Evolutionary conservation across 2,329 filamentous ascomycete species (phyloP).

Genomic region (Blastomyces gilchristii): DNA sequence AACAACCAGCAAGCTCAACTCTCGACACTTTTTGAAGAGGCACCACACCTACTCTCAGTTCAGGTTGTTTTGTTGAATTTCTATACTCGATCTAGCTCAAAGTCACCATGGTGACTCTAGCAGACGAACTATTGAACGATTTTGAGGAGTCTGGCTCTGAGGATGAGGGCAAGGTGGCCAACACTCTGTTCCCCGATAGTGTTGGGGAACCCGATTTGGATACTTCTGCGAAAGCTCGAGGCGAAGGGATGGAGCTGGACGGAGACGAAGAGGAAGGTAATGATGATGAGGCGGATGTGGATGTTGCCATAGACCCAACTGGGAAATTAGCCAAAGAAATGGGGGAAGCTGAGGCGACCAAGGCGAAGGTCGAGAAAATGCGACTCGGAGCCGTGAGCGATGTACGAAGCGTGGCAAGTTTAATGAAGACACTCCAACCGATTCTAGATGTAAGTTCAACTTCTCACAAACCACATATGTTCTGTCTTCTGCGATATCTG

Average conservation of each 20-base stretch:
- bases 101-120: slow-evolving; percentile 68
- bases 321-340: slow-evolving; percentile 50
- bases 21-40: not conserved
- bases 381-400: slow-evolving; percentile 63
- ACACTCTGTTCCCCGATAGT: slow-evolving; percentile 38
- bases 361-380: slow-evolving; percentile 66
- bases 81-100: not conserved
- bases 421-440: slow-evolving; percentile 74
- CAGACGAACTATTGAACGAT: slow-evolving; percentile 84
- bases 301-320: slow-evolving; percentile 49
- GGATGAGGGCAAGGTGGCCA: slow-evolving; percentile 51
- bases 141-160: slow-evolving; percentile 80
- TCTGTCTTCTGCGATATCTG: slow-evolving; percentile 23
- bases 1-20: not conserved
- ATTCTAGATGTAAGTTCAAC: slow-evolving; percentile 63
- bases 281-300: slow-evolving; percentile 17
- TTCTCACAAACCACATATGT: slow-evolving; percentile 18
- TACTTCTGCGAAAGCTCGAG: slow-evolving; percentile 23
- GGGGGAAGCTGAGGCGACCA: slow-evolving; percentile 47
- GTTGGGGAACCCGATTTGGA: slow-evolving; percentile 23
- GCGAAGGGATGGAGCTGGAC: slow-evolving; percentile 15
- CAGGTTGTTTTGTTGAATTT: not conserved
- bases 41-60: not conserved
- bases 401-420: slow-evolving; percentile 63
- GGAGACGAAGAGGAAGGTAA: slow-evolving; percentile 18